A percentile compares a stretch with the other conserved stretches of the same genome.
Conservation (phyloP, 495 filamentous ascomycete genomes). For the Clavariopsis aquatica region DNA sequence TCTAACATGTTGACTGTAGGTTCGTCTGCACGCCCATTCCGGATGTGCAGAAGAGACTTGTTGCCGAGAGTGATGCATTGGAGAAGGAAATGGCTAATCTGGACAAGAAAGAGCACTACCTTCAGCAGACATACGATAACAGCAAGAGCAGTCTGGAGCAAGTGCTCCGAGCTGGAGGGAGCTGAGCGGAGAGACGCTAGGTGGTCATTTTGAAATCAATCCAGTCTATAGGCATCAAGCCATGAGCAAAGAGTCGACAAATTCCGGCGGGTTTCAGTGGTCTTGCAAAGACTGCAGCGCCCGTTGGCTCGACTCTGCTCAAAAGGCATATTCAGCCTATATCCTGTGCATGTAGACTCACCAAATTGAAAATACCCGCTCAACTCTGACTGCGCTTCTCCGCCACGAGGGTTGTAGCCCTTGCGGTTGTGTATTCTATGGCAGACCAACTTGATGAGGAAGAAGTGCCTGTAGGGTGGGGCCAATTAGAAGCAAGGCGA, state of each 20-base stretch:
- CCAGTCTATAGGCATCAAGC: background rate
- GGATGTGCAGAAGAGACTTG: conserved; percentile 73
- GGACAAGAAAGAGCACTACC: conserved; percentile 88
- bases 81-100: conserved; percentile 75
- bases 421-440: background rate
- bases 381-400: background rate
- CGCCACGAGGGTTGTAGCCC: background rate
- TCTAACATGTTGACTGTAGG: conserved; percentile 54
- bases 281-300: background rate
- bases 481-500: background rate
- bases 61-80: conserved; percentile 70
- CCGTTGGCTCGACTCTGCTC: background rate
- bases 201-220: background rate
- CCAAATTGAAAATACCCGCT: background rate
- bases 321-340: background rate
- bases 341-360: too few species aligned
- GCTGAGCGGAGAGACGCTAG: background rate
- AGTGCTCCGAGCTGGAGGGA: conserved; percentile 61
- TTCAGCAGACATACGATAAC: conserved; percentile 94
- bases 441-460: conserved; percentile 5
- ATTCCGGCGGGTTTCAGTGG: background rate
- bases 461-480: background rate
- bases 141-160: conserved; percentile 85
- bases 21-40: conserved; percentile 77
- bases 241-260: background rate